A percentile compares a stretch with the other conserved stretches of the same genome.
phyloP scores from a whole-genome alignment of 2,329 filamentous ascomycete genomes.

The Balansia obtecta region DNA sequence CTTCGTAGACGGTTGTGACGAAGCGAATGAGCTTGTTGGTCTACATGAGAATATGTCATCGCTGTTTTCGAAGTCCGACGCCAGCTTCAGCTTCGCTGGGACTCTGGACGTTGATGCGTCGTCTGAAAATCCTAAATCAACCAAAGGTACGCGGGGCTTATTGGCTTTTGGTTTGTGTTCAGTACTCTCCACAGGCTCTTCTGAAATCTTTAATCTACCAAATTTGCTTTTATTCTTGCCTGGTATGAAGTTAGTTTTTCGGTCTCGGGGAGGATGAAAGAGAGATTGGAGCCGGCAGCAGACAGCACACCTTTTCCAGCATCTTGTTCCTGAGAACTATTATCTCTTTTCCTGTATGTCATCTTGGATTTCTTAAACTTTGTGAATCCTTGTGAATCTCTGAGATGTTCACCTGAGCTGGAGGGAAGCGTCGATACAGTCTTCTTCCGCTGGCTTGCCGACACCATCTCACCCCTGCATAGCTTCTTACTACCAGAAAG shows the following conservation, averaged over 20 bases:
- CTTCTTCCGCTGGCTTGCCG: background rate
- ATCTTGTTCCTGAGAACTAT: constrained; percentile 13
- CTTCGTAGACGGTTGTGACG: background rate
- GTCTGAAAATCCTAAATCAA: no score
- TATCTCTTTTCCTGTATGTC: constrained; percentile 15
- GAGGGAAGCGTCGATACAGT: constrained; percentile 1
- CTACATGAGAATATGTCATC: background rate
- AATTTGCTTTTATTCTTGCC: background rate
- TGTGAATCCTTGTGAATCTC: constrained; percentile 13
- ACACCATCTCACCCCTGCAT: background rate
- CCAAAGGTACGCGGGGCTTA: background rate
- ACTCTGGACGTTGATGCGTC: background rate
- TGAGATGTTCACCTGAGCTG: constrained; percentile 13
- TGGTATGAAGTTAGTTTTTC: background rate
- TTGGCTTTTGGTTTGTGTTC: constrained; percentile 2
- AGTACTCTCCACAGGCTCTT: background rate
- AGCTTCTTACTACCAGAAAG: constrained; percentile 5
- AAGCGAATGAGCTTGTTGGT: background rate
- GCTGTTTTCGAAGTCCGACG: background rate
- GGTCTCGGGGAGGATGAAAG: background rate
- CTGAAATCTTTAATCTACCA: constrained; percentile 3
- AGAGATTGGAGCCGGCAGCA: background rate
- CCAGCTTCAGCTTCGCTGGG: constrained; percentile 2
- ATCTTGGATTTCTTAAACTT: constrained; percentile 9
- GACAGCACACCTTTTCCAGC: constrained; percentile 5